Evolutionary conservation across 176 grass and related monocot genomes (phyloP), one percentile per base, ranked within the genome.

Genomic region (Ensete glaucum): DNA sequence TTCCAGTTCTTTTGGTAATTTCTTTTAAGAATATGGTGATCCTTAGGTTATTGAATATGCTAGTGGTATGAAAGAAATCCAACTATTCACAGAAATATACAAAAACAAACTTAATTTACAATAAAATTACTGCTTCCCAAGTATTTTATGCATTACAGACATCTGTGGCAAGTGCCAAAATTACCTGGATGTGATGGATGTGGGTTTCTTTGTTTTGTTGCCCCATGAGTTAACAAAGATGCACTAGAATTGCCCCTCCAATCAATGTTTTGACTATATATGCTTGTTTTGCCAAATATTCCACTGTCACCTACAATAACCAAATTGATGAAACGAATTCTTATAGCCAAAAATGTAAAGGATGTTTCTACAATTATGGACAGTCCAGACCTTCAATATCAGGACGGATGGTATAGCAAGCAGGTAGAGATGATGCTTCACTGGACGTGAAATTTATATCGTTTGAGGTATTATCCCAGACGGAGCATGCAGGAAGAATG

Each of bases 141-240:
- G 34, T 43, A 43, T 43, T 43, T 43, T 43, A 43, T 43, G 34
- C 34, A 4, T 43, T 43, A 4, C 3, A 43, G 5, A 43, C 34
- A 2, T 34, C 57, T 73, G 21, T 55, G 10, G 22, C n/a, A 74
- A 11, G n/a, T 2, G 20, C 65, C 6, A 26, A 1, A 23, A 5
- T 11, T 77, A 82, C 88, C 88, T 0, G 88, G 75, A 0, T 82
- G 56, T n/a, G 86, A 29, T 1, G 82, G 82, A 12, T 87, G 85
- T 23, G 73, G 62, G 22, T 87, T 79, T 5, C 26, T 81, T 24
- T 85, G 76, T 4, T 84, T 64, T 27, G 83, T 63, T 13, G 25
- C 49, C 0, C n/a, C 21, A 11, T 53, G 50, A 1, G n/a, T 1
- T 1, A 80, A 16, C 1, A 23, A 63, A 8, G 62, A 24, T 77